Evolutionary conservation across 163 green algal genomes (phyloP).

Genomic region (Scenedesmus sp.): DNA sequence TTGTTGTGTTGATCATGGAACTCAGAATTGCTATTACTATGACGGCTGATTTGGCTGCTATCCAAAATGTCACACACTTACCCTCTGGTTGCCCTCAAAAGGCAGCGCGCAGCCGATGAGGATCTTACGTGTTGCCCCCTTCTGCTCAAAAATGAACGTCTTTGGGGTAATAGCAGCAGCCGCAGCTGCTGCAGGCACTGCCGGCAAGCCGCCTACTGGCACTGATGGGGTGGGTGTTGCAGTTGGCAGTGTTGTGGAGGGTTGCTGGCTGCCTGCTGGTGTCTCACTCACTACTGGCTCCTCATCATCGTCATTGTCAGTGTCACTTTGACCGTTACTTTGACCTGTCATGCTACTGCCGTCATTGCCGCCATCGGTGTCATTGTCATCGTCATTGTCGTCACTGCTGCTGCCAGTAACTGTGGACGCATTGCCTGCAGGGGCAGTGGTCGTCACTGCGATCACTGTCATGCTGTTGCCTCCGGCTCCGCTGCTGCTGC

Average conservation of each 20-base stretch:
- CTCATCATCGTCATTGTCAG: neutral
- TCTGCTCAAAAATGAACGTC: neutral
- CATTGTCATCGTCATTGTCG: neutral
- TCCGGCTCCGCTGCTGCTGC: neutral
- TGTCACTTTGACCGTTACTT: neutral
- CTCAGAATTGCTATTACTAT: too few relatives aligned
- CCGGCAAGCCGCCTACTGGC: neutral
- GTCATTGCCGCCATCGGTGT: neutral
- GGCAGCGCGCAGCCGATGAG: conserved; percentile 1
- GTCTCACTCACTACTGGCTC: neutral
- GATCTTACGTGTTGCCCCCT: neutral
- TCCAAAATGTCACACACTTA: neutral
- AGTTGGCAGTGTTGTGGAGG: neutral
- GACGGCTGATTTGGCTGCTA: too few relatives aligned
- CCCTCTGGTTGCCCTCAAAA: conserved; percentile 8
- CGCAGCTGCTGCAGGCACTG: neutral
- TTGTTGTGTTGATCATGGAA: too few relatives aligned
- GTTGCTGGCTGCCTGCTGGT: neutral
- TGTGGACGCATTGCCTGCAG: neutral
- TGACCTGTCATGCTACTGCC: neutral
- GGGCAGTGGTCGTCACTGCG: neutral
- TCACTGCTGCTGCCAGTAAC: neutral
- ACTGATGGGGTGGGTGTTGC: neutral
- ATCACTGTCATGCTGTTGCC: neutral
- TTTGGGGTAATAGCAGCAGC: neutral